A percentile compares a stretch with the other conserved stretches of the same genome.
phyloP scores from a whole-genome alignment of 1,284 basidiomycete genomes.

The Boletus smithii region DNA sequence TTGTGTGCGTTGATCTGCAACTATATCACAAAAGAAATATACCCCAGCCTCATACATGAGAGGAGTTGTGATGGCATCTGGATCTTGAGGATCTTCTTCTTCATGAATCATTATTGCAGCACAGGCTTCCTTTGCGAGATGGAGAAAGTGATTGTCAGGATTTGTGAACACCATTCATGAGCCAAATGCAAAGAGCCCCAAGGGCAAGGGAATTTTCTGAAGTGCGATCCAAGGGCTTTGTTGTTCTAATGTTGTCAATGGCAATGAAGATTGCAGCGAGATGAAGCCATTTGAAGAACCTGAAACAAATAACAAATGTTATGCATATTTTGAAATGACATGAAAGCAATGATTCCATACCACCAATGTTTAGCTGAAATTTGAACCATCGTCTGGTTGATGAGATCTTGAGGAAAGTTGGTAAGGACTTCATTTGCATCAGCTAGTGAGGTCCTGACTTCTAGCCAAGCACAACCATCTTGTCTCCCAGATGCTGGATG shows the following conservation, averaged over 20 bases:
- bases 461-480: neutral
- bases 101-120: neutral
- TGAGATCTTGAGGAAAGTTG: neutral
- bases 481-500: neutral
- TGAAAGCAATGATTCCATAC: neutral
- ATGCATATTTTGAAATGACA: neutral
- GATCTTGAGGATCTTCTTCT: neutral
- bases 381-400: neutral
- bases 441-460: neutral
- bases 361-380: neutral
- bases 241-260: no score
- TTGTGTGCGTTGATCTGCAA: fast-evolving
- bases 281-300: slow-evolving; percentile 9
- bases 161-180: slow-evolving; percentile 4
- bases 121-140: neutral
- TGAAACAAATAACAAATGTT: no score
- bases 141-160: neutral
- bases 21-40: slow-evolving; percentile 1
- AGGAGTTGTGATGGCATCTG: neutral
- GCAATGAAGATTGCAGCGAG: neutral
- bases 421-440: neutral
- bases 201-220: slow-evolving; percentile 1
- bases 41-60: slow-evolving; percentile 8
- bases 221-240: neutral
- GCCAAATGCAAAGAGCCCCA: slow-evolving; percentile 4